A percentile compares a stretch with the other conserved stretches of the same genome.
Conservation (phyloP, 2,329 filamentous ascomycete genomes). For the Fusarium sacchari region DNA sequence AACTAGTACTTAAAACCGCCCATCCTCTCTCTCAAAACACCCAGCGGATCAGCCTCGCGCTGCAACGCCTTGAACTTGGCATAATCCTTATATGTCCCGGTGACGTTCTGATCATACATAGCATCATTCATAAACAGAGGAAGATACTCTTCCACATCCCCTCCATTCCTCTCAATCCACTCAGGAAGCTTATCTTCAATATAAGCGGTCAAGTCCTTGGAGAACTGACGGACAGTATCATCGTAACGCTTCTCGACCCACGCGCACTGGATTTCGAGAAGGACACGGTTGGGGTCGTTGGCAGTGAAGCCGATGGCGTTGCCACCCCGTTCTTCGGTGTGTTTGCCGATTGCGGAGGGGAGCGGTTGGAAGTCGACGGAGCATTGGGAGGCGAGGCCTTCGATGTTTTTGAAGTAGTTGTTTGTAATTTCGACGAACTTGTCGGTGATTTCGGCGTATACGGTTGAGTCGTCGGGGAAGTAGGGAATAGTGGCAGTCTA, state of each 20-base stretch:
- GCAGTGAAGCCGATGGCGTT: slow-evolving; percentile 13
- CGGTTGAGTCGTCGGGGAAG: not conserved
- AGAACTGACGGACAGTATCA: not conserved
- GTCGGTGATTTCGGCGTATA: slow-evolving; percentile 9
- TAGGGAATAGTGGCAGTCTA: slow-evolving; percentile 16
- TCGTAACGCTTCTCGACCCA: slow-evolving; percentile 10
- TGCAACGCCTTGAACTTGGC: slow-evolving; percentile 6
- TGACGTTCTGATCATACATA: slow-evolving; percentile 17
- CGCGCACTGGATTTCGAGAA: slow-evolving; percentile 20
- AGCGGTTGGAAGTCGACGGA: slow-evolving; percentile 27
- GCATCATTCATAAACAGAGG: slow-evolving; percentile 21
- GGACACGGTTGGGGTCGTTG: not conserved
- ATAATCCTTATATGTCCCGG: slow-evolving; percentile 4
- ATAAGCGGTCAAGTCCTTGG: slow-evolving; percentile 1
- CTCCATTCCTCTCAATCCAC: slow-evolving; percentile 1
- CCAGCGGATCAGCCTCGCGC: slow-evolving; percentile 3
- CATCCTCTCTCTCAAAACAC: slow-evolving; percentile 1
- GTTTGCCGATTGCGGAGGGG: not conserved
- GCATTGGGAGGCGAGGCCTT: slow-evolving; percentile 11
- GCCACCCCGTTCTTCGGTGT: slow-evolving; percentile 1
- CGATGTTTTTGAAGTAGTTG: slow-evolving; percentile 2
- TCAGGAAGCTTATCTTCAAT: slow-evolving; percentile 7
- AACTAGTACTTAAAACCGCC: slow-evolving; percentile 11
- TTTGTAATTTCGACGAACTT: not conserved
- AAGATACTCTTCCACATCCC: not conserved